These are phyloP conservation scores for Neocatenulostroma microsporum DNA, from an alignment of 2,329 filamentous ascomycete species.

Conservation along the genomic window DNA sequence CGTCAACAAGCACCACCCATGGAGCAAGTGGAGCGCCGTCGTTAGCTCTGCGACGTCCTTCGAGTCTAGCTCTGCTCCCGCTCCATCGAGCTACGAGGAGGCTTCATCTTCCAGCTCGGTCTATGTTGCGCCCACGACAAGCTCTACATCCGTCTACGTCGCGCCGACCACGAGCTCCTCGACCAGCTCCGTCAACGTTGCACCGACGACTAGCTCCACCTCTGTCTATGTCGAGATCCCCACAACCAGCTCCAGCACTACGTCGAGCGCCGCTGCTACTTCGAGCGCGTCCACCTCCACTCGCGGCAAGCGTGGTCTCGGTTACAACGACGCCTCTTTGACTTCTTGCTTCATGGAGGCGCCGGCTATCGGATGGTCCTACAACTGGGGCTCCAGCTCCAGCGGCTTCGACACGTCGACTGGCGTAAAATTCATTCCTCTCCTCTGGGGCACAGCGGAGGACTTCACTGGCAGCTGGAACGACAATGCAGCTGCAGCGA, in stretches of 20 bases:
- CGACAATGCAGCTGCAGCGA: constrained; percentile 43
- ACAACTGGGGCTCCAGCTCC: constrained; percentile 57
- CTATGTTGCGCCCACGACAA: background rate
- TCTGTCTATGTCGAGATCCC: constrained; percentile 11
- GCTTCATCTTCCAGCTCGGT: background rate
- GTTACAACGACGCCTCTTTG: constrained; percentile 55
- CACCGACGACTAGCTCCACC: constrained; percentile 8
- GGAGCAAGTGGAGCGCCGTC: no score
- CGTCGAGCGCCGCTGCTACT: constrained; percentile 1
- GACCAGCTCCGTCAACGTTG: constrained; percentile 27
- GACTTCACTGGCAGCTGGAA: constrained; percentile 46
- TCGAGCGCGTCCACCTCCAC: constrained; percentile 4
- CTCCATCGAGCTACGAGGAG: background rate
- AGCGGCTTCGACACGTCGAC: constrained; percentile 34
- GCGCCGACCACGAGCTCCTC: constrained; percentile 5
- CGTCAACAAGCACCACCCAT: background rate
- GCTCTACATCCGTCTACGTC: constrained; percentile 1
- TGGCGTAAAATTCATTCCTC: constrained; percentile 55
- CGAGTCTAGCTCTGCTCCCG: background rate
- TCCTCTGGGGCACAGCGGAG: constrained; percentile 44
- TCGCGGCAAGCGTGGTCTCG: constrained; percentile 56
- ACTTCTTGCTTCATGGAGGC: constrained; percentile 44
- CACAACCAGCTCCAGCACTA: constrained; percentile 11
- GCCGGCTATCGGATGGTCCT: constrained; percentile 51
- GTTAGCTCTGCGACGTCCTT: no score